Percentiles rank a stretch among this genome's conserved stretches.
phyloP scores from a whole-genome alignment of 768 basidiomycete genomes.

The Nidularia pulvinata region DNA sequence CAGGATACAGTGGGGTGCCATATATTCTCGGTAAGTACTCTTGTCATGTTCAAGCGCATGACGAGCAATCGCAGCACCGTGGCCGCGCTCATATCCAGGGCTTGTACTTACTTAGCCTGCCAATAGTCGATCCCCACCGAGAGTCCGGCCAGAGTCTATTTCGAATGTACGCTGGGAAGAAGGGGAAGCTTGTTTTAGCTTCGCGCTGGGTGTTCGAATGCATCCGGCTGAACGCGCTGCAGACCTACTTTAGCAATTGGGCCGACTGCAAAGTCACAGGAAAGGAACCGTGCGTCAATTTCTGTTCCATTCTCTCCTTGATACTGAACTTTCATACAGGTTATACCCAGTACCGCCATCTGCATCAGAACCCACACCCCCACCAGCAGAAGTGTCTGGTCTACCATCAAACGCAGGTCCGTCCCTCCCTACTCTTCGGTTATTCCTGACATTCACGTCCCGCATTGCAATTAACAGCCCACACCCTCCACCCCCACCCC shows the following conservation, averaged over 20 bases:
- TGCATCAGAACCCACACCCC: conserved; percentile 1
- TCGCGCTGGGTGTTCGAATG: conserved; percentile 81
- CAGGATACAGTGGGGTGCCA: conserved; percentile 75
- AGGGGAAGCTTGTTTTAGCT: conserved; percentile 75
- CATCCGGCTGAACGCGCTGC: conserved; percentile 63
- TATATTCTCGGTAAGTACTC: conserved; percentile 72
- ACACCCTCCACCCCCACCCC: conserved; percentile 17
- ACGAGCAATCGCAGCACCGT: neutral
- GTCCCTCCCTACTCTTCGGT: conserved; percentile 2
- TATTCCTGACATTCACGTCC: neutral
- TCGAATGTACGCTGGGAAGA: conserved; percentile 78
- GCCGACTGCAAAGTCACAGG: conserved; percentile 83
- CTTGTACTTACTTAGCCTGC: conserved; percentile 4
- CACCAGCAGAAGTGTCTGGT: neutral
- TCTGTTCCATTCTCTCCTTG: neutral
- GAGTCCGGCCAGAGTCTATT: conserved; percentile 81
- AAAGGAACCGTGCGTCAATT: conserved; percentile 57
- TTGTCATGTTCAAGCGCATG: neutral
- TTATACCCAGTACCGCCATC: conserved; percentile 3
- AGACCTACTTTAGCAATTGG: conserved; percentile 78
- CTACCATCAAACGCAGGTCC: conserved; percentile 1
- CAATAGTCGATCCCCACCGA: conserved; percentile 74
- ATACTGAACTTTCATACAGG: neutral
- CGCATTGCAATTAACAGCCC: conserved; percentile 9
- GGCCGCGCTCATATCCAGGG: neutral